Evolutionary conservation across 225 moss, liverwort and hornwort genomes (phyloP).

Genomic region (Polytrichum formosum): DNA sequence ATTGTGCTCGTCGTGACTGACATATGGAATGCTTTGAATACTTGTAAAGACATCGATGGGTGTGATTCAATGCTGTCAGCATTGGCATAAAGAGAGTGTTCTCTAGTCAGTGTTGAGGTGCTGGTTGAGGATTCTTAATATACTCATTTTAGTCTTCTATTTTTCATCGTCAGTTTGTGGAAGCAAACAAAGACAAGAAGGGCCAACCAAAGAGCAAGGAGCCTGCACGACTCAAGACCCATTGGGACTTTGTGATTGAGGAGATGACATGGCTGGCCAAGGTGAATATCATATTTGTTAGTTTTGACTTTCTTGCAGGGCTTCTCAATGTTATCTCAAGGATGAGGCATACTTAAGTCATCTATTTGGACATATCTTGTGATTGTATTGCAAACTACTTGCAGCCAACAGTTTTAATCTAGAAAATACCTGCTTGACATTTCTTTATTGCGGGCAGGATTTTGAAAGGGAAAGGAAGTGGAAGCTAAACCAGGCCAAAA

Average conservation of each 20-base stretch:
- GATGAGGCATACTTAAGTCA: not conserved
- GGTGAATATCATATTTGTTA: conserved; percentile 45
- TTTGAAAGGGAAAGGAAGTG: conserved; percentile 98
- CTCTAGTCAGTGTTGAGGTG: too few species aligned
- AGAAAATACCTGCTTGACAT: too few species aligned
- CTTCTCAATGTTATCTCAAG: not conserved
- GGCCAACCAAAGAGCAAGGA: conserved; percentile 82
- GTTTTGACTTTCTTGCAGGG: not conserved
- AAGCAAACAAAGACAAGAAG: conserved; percentile 64
- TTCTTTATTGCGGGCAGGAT: conserved; percentile 55
- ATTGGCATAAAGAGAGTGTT: too few species aligned
- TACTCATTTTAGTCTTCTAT: not conserved
- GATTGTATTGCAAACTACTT: not conserved
- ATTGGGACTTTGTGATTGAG: conserved; percentile 98
- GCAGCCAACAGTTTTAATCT: not conserved
- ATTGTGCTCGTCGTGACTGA: too few species aligned
- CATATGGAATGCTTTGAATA: too few species aligned
- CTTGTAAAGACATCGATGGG: too few species aligned
- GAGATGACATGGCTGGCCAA: conserved; percentile 99
- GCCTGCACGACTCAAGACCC: conserved; percentile 78
- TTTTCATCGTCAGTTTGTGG: conserved; percentile 37
- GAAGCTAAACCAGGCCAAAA: conserved; percentile 98
- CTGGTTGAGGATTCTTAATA: too few species aligned
- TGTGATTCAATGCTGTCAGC: too few species aligned
- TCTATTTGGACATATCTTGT: not conserved